Evolutionary conservation across 306 rosid species (phyloP).

Genomic region (Vigna mungo): DNA sequence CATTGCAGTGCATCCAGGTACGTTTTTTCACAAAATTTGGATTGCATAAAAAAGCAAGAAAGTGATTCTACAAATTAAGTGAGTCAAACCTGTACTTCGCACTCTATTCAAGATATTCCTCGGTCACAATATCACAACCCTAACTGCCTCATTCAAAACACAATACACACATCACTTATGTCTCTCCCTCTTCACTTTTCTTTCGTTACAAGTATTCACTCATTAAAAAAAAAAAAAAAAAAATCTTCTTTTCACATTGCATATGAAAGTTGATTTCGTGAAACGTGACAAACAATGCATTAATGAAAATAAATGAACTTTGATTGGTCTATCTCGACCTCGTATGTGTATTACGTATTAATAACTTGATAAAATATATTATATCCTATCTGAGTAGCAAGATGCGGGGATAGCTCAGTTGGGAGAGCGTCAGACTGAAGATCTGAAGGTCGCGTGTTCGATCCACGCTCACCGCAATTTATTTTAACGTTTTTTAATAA

Average conservation of each 20-base stretch:
- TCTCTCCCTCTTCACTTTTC: too few relatives aligned
- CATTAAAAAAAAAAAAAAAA: background rate
- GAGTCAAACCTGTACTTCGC: background rate
- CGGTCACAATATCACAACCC: background rate
- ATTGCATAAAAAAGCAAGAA: background rate
- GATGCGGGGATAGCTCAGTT: constrained; percentile 46
- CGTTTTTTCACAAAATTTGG: background rate
- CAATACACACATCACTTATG: background rate
- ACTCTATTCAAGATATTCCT: background rate
- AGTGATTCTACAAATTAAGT: background rate
- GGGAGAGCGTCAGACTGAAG: constrained; percentile 46
- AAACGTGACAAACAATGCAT: background rate
- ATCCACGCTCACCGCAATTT: constrained; percentile 43
- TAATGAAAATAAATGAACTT: background rate
- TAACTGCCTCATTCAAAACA: background rate
- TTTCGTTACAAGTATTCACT: background rate
- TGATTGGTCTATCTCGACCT: background rate
- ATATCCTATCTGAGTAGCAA: too few relatives aligned
- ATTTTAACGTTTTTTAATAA: too few relatives aligned
- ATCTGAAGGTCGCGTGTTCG: constrained; percentile 50
- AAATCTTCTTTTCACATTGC: background rate
- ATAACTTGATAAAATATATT: too few relatives aligned
- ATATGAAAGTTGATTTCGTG: background rate
- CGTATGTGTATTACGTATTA: too few relatives aligned
- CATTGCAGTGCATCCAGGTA: background rate